These are phyloP conservation scores for Rhodamnia rubescens DNA, from an alignment of 345 rosid genomes.

Conservation along the genomic window DNA sequence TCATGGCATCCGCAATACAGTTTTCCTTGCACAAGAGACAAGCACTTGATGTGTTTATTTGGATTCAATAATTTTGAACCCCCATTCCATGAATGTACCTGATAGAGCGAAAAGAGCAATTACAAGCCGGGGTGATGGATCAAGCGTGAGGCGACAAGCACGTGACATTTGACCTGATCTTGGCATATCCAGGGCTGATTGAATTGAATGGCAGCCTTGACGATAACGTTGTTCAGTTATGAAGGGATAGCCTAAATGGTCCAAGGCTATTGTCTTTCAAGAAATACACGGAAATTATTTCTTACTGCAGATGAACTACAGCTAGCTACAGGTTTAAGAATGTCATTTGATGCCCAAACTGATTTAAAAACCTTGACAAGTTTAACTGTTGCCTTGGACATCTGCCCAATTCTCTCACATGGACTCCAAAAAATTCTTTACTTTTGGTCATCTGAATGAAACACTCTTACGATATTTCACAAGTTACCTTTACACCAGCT, in stretches of 20 bases:
- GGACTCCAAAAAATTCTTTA: not conserved
- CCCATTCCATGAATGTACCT: slow-evolving; percentile 65
- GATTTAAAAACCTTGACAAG: not conserved
- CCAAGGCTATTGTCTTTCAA: not conserved
- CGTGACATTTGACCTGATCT: not conserved
- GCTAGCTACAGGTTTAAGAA: not conserved
- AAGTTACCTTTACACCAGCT: slow-evolving; percentile 53
- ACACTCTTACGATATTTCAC: not conserved
- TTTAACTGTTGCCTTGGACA: not conserved
- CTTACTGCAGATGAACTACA: not conserved
- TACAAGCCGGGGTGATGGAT: rapidly evolving
- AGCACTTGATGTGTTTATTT: slow-evolving; percentile 34
- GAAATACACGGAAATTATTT: not conserved
- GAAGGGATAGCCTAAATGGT: not conserved
- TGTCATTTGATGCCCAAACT: not conserved
- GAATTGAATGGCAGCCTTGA: not conserved
- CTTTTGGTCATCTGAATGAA: not conserved
- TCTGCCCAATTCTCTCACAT: not conserved
- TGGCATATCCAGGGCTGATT: not conserved
- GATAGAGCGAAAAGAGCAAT: not conserved
- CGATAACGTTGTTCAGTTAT: not conserved
- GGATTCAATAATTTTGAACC: slow-evolving; percentile 37
- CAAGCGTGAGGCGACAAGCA: not conserved
- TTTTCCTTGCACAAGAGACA: slow-evolving; percentile 45
- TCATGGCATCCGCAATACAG: slow-evolving; percentile 69